phyloP scores from a whole-genome alignment of 768 basidiomycete genomes.

The Calocera viscosa region DNA sequence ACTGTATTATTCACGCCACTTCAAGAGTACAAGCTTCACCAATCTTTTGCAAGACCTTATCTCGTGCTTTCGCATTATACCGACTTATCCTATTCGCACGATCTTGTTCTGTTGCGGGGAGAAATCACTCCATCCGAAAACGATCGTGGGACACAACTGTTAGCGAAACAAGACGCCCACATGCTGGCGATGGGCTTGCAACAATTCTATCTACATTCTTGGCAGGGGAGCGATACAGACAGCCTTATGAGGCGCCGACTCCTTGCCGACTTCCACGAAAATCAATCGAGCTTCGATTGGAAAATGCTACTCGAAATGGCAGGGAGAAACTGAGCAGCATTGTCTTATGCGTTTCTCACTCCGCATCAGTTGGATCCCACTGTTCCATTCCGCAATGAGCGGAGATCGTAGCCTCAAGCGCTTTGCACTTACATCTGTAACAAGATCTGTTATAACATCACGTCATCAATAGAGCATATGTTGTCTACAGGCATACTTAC shows the following conservation, averaged over 20 bases:
- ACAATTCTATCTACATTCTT: conserved; percentile 57
- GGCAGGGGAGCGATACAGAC: conserved; percentile 4
- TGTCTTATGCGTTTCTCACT: neutral
- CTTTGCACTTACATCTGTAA: neutral
- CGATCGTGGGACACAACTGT: conserved; percentile 40
- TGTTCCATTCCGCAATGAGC: conserved; percentile 1
- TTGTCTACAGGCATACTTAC: conserved; percentile 5
- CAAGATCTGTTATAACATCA: neutral
- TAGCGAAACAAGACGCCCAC: conserved; percentile 75
- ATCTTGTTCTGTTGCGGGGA: conserved; percentile 73
- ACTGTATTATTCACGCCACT: conserved; percentile 87
- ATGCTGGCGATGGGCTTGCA: conserved; percentile 67
- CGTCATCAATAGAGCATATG: neutral
- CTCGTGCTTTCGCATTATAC: conserved; percentile 86
- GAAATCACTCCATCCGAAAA: conserved; percentile 67
- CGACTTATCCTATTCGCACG: conserved; percentile 68
- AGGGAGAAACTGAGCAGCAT: conserved; percentile 17
- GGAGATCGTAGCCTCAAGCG: neutral
- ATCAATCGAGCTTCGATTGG: conserved; percentile 9
- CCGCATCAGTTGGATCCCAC: conserved; percentile 12
- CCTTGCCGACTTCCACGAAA: conserved; percentile 17
- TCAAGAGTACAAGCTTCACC: conserved; percentile 80
- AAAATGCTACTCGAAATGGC: neutral
- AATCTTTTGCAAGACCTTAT: conserved; percentile 79
- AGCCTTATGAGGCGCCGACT: conserved; percentile 9